Evolutionary conservation across 345 rosid genomes (phyloP), one percentile per base, ranked within the genome.

Genomic region (Eucalyptus marginata): DNA sequence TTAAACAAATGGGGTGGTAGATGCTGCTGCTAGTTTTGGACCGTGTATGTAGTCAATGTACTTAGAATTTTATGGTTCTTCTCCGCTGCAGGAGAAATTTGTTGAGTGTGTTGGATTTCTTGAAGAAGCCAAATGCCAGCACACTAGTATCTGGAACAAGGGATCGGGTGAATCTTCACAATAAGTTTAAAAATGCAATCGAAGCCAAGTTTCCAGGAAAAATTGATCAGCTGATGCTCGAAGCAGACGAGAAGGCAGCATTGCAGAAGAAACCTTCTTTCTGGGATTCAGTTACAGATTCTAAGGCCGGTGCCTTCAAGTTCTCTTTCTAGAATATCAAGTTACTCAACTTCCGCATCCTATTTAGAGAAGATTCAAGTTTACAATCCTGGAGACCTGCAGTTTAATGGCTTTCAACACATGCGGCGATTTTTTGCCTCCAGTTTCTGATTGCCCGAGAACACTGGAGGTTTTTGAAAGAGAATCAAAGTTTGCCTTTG

Each of bases 91-190:
- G 99, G 96, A 96, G 97, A 59, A 98, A 98, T 90, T 90, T 98
- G 92, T 83, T 97, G 92, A 94, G 96, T 68, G 99, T 97, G 87
- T 64, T 97, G 91, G 97, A 96, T 62, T 98, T 98, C 91, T 94
- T 98, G 51, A 95, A 94, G 94, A 95, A 93, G 91, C 99, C 99
- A 2, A 97, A 97, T 91, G 99, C 98, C 7, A 92, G 94, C 49
- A 94, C 91, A 49, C 96, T 98, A 3, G 98, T 98, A 58, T 98
- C 99, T 3, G 99, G 99, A 88, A 97, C 99, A 80, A 92, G 66
- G 59, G 99, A 97, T 91, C 93, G 98, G 80, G 96, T 93, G 87
- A 96, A 96, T 90, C 91, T 97, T 91, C 93, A 96, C 29, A 94
- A 94, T 16, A 97, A 97, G 89, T 96, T 97, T 89, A 93, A 89